phyloP scores from a whole-genome alignment of 148 eudicot genomes.

The Rhododendron molle region DNA sequence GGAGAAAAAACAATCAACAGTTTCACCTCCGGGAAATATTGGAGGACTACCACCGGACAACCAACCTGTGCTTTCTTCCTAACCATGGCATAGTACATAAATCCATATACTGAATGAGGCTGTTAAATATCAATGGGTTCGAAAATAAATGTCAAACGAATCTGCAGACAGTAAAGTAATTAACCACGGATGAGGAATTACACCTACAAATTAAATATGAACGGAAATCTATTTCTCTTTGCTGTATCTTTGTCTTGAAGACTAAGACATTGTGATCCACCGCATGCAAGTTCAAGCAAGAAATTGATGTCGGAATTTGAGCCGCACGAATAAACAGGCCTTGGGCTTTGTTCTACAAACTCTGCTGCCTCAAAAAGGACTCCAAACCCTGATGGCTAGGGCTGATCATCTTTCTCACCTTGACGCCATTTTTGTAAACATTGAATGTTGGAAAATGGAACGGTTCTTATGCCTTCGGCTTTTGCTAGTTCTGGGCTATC shows the following conservation, averaged over 20 bases:
- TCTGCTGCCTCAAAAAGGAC: background rate
- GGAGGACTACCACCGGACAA: background rate
- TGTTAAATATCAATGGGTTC: too few relatives aligned
- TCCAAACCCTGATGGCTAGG: conserved; percentile 12
- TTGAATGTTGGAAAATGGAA: conserved; percentile 8
- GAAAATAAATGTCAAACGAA: background rate
- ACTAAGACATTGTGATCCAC: background rate
- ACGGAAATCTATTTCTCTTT: conserved; percentile 1
- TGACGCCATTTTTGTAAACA: conserved; percentile 13
- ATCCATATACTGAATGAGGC: background rate
- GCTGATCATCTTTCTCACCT: conserved; percentile 16
- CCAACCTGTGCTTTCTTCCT: background rate
- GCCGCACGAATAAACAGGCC: background rate
- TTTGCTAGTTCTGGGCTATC: conserved; percentile 6
- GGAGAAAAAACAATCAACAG: background rate
- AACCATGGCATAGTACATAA: background rate
- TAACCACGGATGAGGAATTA: background rate
- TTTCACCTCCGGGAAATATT: background rate
- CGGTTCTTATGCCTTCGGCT: conserved; percentile 10
- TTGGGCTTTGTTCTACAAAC: background rate
- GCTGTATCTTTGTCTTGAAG: background rate
- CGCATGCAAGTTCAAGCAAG: background rate
- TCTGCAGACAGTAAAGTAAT: background rate
- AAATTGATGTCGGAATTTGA: background rate
- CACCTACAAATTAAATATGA: conserved; percentile 7